Percentiles rank a stretch among this genome's conserved stretches.
phyloP scores from a whole-genome alignment of 1,284 basidiomycete genomes.

The Cutaneotrichosporon mucoides region DNA sequence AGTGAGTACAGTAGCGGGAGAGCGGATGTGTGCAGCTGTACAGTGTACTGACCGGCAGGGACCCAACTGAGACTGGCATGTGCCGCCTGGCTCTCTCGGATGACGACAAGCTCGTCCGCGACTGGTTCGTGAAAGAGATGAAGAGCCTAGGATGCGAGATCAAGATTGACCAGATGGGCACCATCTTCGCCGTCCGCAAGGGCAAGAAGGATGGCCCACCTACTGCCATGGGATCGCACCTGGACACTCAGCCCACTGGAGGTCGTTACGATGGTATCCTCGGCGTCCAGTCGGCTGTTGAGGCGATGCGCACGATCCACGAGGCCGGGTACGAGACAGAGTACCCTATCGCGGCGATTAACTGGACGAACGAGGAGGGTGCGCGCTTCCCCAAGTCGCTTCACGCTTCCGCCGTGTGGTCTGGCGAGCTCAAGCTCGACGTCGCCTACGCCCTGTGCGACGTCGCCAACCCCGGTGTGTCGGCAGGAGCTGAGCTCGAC shows the following conservation, averaged over 20 bases:
- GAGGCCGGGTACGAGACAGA: conserved; percentile 15
- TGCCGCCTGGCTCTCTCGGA: conserved; percentile 31
- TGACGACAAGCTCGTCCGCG: conserved; percentile 33
- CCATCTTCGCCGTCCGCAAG: conserved; percentile 35
- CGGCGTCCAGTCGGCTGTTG: conserved; percentile 26
- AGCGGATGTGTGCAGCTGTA: not conserved
- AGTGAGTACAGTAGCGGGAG: not conserved
- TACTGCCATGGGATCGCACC: conserved; percentile 32
- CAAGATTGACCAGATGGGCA: conserved; percentile 38
- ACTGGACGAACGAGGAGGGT: conserved; percentile 31
- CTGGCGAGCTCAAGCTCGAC: conserved; percentile 7
- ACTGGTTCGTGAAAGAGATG: conserved; percentile 36
- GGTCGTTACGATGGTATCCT: conserved; percentile 37
- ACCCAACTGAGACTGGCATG: conserved; percentile 17
- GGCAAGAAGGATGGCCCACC: conserved; percentile 25
- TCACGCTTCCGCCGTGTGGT: conserved; percentile 26
- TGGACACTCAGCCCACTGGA: conserved; percentile 35
- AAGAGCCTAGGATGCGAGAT: conserved; percentile 34
- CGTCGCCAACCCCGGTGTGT: conserved; percentile 12
- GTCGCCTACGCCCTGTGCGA: conserved; percentile 10
- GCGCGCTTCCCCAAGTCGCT: conserved; percentile 18
- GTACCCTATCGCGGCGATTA: conserved; percentile 21
- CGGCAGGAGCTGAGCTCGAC: conserved; percentile 16
- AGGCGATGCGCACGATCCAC: conserved; percentile 22
- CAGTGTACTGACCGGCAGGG: conserved; percentile 7